Evolutionary conservation across 768 basidiomycete species (phyloP), one percentile per base, ranked within the genome.

Genomic region (Amylocystis lapponica): DNA sequence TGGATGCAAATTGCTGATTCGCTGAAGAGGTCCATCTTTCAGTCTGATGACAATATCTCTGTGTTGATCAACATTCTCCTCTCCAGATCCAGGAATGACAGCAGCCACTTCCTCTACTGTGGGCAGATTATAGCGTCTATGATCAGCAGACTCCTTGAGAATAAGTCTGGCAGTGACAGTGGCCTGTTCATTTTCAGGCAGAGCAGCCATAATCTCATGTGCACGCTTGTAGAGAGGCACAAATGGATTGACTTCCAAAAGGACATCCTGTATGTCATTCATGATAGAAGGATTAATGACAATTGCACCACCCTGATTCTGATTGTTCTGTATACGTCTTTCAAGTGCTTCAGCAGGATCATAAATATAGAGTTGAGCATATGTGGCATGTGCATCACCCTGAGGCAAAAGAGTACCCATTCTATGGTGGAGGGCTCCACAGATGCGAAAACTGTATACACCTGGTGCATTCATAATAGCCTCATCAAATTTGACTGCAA

Each of bases 331-430:
- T 19, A 56, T 45, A 1, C 64, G 30, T 42, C 42, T 22, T 3
- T 66, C 20, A 1, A 66, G 58, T 0, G 71, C 70, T 1, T 51
- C 58, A 2, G 43, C 27, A 5, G 68, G 60, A 43, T 75, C 69
- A 54, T 67, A 61, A 2, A 73, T 56, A 36, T 70, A 72, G 0
- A 74, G 58, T 40, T 75, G 70, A 1, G 67, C 61, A 58, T 66
- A 74, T 0, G 40, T 25, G 0, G 70, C 63, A 0, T 25, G 26
- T 1, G 31, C 12, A 1, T 48, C 58, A 14, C 37, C 34, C 0
- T 40, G 8, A 20, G 69, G 61, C 2, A 46, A 17, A 0, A 75
- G 53, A 5, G 62, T 39, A 0, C 69, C 70, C 9, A 63, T 55
- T 0, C 39, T 39, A 50, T 76, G 70, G 36, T 52, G 55, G 0